These are phyloP conservation scores for Venturia nashicola DNA, from an alignment of 2,329 filamentous ascomycete genomes.

Conservation along the genomic window DNA sequence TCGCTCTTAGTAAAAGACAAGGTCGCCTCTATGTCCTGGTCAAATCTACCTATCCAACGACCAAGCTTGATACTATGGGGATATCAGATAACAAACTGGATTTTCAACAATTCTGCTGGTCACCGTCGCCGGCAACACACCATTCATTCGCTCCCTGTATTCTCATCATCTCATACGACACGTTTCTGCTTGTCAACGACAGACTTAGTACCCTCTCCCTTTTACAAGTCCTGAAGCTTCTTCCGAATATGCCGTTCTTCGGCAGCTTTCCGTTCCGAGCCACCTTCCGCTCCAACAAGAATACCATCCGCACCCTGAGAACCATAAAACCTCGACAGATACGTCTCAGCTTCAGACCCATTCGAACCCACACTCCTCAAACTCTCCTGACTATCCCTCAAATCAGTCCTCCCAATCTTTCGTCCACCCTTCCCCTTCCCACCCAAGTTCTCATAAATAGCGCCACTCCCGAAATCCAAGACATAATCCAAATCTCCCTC, in stretches of 20 bases:
- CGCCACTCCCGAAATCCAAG: neutral
- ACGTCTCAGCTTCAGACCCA: neutral
- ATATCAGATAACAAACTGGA: neutral
- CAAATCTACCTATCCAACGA: no score
- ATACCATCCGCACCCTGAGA: neutral
- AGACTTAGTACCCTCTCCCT: neutral
- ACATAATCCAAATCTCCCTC: neutral
- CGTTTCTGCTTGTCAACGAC: neutral
- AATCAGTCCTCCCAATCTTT: neutral
- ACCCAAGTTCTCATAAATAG: neutral
- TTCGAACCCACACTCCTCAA: neutral
- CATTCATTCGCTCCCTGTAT: neutral
- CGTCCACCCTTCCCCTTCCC: neutral
- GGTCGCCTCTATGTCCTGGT: neutral
- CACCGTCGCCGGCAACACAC: neutral
- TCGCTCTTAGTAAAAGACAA: neutral
- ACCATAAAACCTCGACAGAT: neutral
- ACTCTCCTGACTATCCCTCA: neutral
- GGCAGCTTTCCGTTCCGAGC: neutral
- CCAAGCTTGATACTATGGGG: neutral
- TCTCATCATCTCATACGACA: neutral
- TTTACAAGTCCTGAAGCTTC: neutral
- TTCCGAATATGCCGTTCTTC: neutral
- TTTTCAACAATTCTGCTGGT: constrained; percentile 13
- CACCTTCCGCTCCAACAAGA: neutral